Evolutionary conservation across 2,329 filamentous ascomycete genomes (phyloP).

Genomic region (Fusarium sp.): DNA sequence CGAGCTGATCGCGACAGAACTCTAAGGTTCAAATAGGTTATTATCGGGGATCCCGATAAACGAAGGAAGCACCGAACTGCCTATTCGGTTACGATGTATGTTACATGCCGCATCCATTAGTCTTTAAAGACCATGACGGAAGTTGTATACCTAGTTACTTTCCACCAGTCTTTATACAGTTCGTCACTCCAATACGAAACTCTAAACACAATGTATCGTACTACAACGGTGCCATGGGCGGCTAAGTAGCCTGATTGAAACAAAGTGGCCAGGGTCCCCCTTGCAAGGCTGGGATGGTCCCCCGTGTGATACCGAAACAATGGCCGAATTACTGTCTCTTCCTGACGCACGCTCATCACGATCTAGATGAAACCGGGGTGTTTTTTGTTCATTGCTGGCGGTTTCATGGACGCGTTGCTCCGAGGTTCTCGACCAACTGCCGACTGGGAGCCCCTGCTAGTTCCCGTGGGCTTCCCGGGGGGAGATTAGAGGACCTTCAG

Average conservation of each 20-base stretch:
- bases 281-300: background rate
- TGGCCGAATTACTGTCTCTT: slow-evolving; percentile 3
- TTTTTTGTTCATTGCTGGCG: background rate
- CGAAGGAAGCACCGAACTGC: slow-evolving; percentile 11
- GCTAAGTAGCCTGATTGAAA: slow-evolving; percentile 13
- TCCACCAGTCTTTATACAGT: slow-evolving; percentile 25
- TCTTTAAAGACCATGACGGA: background rate
- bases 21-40: background rate
- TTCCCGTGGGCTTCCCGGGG: slow-evolving; percentile 11
- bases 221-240: background rate
- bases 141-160: background rate
- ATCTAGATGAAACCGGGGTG: background rate
- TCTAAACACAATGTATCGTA: slow-evolving; percentile 8
- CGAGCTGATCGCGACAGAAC: background rate
- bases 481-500: slow-evolving; percentile 17
- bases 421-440: background rate
- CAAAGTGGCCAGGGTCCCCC: background rate
- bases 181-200: slow-evolving; percentile 10
- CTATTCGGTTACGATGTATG: slow-evolving; percentile 11
- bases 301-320: slow-evolving; percentile 6
- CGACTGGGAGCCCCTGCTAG: slow-evolving; percentile 20
- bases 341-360: background rate
- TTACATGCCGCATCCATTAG: background rate
- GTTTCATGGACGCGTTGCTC: slow-evolving; percentile 17
- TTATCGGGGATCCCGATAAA: slow-evolving; percentile 13